Evolutionary conservation across 2,329 filamentous ascomycete genomes (phyloP), one percentile per base, ranked within the genome.

Genomic region (Diaporthe helianthi): DNA sequence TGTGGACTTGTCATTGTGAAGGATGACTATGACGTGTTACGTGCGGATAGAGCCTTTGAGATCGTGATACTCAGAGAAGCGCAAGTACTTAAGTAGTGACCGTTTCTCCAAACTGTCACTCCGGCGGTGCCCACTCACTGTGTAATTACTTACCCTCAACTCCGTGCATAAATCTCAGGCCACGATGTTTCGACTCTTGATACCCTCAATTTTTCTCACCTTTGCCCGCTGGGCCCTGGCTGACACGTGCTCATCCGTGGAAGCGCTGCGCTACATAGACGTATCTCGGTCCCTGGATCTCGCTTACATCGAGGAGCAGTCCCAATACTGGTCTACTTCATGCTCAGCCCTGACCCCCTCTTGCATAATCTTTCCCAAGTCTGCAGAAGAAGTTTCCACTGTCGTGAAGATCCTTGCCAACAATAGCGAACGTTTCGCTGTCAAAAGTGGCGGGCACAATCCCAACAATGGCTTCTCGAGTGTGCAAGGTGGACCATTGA

Each of bases 401-500:
- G 64, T 54, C 7, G 51, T 67, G 6, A 44, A 8, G 9, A 46
- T 44, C 24, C 64, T 67, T 33, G 64, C 41, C 38, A 46, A 26
- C 33, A 54, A 52, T 3, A 46, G 4, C 6, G 72, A 33, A 10
- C 22, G 2, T 1, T 60, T 60, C 38, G 63, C 64, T 10, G 38
- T 67, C 36, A 53, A 54, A n/a, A 67, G 64, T 13, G 64, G 64
- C 17, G 64, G 64, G 7, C 64, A 67, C 51, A 67, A 67, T 24
- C 38, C 29, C 38, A 67, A 54, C 51, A 54, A 46, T 12, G 64
- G 49, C 64, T 60, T 60, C 55, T 60, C 55, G 10, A 60, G 55
- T 33, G 55, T 60, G 17, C 55, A 60, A 46, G 63, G 49, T 31
- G 64, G 64, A 4, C 55, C 55, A 1, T 46, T 54, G 49, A 67